A percentile compares a stretch with the other conserved stretches of the same genome.
These are phyloP conservation scores for Grigorovia humatica DNA, from an alignment of 805 yeast species.

Conservation along the genomic window DNA sequence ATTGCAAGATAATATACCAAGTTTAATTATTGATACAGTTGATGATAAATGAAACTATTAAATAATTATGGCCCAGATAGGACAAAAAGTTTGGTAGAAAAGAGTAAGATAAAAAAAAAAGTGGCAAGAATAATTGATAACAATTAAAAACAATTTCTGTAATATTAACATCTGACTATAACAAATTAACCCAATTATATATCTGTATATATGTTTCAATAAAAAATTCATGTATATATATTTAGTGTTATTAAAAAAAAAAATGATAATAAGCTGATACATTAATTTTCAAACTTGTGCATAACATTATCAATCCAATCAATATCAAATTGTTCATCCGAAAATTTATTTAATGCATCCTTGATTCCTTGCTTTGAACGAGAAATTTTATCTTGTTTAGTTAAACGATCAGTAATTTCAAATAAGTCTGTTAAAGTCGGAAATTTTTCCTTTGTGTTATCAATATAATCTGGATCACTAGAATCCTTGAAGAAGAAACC, in stretches of 20 bases:
- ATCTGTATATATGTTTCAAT: too few species aligned
- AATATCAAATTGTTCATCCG: slow-evolving; percentile 45
- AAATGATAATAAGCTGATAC: too few species aligned
- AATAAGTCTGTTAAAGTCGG: slow-evolving; percentile 45
- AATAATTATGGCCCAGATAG: too few species aligned
- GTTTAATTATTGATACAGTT: slow-evolving; percentile 6
- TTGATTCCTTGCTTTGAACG: slow-evolving; percentile 39
- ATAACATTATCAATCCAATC: slow-evolving; percentile 39
- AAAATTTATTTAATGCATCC: slow-evolving; percentile 44
- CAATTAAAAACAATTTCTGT: too few species aligned
- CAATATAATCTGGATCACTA: slow-evolving; percentile 58
- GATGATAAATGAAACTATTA: not conserved
- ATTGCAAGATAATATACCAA: slow-evolving; percentile 9
- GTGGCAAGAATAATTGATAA: not conserved
- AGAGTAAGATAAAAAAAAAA: not conserved
- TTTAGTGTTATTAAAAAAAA: too few species aligned
- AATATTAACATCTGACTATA: too few species aligned
- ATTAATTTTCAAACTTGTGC: slow-evolving; percentile 5
- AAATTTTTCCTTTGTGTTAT: slow-evolving; percentile 16
- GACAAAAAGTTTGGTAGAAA: not conserved
- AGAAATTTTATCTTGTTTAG: slow-evolving; percentile 28
- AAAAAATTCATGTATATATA: too few species aligned
- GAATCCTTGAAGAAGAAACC: slow-evolving; percentile 73
- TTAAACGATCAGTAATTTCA: slow-evolving; percentile 31
- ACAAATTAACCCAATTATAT: too few species aligned